Evolutionary conservation across 2,329 filamentous ascomycete species (phyloP), one percentile per base, ranked within the genome.

Genomic region (Penicillium sp.): DNA sequence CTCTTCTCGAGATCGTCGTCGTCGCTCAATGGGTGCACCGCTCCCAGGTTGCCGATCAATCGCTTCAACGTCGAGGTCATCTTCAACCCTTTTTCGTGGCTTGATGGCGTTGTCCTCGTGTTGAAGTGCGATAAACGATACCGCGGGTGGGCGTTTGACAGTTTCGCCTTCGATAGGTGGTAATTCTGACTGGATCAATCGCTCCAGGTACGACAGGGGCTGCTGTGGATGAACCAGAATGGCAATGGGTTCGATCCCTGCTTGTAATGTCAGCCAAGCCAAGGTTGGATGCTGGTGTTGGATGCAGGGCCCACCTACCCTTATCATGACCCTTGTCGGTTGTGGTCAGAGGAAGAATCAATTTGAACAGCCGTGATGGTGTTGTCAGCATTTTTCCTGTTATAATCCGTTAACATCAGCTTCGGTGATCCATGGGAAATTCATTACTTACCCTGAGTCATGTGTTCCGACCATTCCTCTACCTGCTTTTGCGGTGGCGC

Each of bases 151-250:
- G 62, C 88, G 86, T 6, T 86, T 84, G 9, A 88, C 85, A 50
- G 87, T 76, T 57, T 84, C 83, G 1, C 78, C 80, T 37, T 83
- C 79, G 14, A 94, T 80, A 0, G 86, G 85, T 0, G 91, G 90
- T 0, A 96, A 81, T 74, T 96, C 93, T 54, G 91, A 89, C 71
- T 96, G 93, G 49, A 97, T 93, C 3, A 97, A 80, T 9, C 91
- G 86, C 73, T 96, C 91, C 43, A 96, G 86, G 73, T 96, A 96
- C 9, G 91, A 96, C 3, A 97, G 82, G 0, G 93, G 93, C 71
- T 97, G 93, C 62, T 96, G 91, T 0, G 93, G 92, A 67, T 96
- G 93, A 0, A 96, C 84, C 2, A 96, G 85, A 0, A 96, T 83
- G 0, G 92, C 92, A 13, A 96, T 81, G 0, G 92, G 92, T 66